Evolutionary conservation across 352 stramenopile species (phyloP).

Genomic region (Pythium insidiosum): DNA sequence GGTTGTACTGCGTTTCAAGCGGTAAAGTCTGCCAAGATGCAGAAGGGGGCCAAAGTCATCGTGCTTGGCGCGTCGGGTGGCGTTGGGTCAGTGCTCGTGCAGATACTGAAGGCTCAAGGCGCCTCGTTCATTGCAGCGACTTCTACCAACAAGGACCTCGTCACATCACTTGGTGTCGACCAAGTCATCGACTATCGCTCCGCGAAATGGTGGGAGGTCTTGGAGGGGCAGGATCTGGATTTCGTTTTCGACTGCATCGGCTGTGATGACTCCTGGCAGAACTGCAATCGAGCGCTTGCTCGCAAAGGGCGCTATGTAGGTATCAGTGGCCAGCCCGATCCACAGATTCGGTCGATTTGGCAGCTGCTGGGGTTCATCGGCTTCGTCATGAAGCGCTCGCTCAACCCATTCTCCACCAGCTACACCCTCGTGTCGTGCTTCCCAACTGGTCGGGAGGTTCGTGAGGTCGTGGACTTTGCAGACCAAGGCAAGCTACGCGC

Average conservation of each 20-base stretch:
- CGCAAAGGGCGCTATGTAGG: constrained; percentile 23
- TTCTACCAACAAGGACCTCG: constrained; percentile 31
- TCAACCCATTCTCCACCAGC: constrained; percentile 25
- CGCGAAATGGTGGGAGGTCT: constrained; percentile 36
- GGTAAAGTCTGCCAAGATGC: constrained; percentile 20
- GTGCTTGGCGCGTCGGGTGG: constrained; percentile 74
- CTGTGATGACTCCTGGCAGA: constrained; percentile 21
- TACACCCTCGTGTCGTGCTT: constrained; percentile 28
- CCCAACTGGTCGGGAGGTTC: constrained; percentile 23
- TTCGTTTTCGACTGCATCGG: constrained; percentile 38
- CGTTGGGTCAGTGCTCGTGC: constrained; percentile 61
- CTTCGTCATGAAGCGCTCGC: constrained; percentile 9
- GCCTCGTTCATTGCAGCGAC: constrained; percentile 59
- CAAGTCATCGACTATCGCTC: constrained; percentile 41
- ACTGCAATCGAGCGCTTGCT: constrained; percentile 17
- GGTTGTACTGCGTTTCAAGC: constrained; percentile 26
- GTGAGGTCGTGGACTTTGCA: constrained; percentile 36
- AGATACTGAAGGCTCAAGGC: constrained; percentile 39
- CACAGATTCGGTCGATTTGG: constrained; percentile 11
- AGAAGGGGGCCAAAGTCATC: constrained; percentile 47
- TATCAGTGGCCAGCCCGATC: constrained; percentile 20
- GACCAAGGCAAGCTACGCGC: constrained; percentile 30
- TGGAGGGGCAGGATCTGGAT: constrained; percentile 19
- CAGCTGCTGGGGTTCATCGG: constrained; percentile 22
- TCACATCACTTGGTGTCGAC: constrained; percentile 37